Evolutionary conservation across 2,329 filamentous ascomycete genomes (phyloP).

Genomic region (Sordariomycetes sp.): DNA sequence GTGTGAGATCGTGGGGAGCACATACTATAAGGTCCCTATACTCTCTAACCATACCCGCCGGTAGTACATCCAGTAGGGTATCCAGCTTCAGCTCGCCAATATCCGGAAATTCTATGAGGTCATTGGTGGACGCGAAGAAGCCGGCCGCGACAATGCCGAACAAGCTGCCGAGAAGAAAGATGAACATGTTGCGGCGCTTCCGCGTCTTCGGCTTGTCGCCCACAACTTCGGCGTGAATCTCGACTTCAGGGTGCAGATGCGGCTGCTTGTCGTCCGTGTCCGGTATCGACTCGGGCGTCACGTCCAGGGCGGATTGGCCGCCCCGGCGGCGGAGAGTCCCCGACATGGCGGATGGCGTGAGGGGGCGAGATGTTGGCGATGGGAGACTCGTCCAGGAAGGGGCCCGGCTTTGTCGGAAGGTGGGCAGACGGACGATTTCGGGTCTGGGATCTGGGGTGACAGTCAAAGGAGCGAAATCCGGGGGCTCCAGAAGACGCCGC

Average conservation of each 20-base stretch:
- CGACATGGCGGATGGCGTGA: slow-evolving; percentile 2
- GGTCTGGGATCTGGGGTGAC: no score
- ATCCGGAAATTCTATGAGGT: slow-evolving; percentile 71
- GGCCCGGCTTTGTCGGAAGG: not conserved
- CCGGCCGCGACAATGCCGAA: slow-evolving; percentile 81
- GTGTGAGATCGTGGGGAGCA: slow-evolving; percentile 6
- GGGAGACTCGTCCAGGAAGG: not conserved
- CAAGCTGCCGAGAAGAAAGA: slow-evolving; percentile 80
- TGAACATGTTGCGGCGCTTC: slow-evolving; percentile 66
- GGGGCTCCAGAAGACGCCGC: no score
- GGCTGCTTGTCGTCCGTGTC: slow-evolving; percentile 2
- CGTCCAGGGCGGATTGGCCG: not conserved
- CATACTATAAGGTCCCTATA: slow-evolving; percentile 72
- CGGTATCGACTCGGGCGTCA: not conserved
- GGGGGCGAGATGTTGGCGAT: not conserved
- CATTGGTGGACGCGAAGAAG: slow-evolving; percentile 80
- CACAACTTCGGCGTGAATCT: slow-evolving; percentile 25
- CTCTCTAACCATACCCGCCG: slow-evolving; percentile 73
- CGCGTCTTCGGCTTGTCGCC: slow-evolving; percentile 34
- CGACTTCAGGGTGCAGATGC: slow-evolving; percentile 8
- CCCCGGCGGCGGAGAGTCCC: slow-evolving; percentile 5
- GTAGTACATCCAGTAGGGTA: slow-evolving; percentile 73
- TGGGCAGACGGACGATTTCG: not conserved
- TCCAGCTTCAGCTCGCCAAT: slow-evolving; percentile 69
- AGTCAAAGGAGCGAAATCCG: no score